A percentile compares a stretch with the other conserved stretches of the same genome.
Conservation (phyloP, 257 asterid genomes). For the Fraxinus quadrangulata region DNA sequence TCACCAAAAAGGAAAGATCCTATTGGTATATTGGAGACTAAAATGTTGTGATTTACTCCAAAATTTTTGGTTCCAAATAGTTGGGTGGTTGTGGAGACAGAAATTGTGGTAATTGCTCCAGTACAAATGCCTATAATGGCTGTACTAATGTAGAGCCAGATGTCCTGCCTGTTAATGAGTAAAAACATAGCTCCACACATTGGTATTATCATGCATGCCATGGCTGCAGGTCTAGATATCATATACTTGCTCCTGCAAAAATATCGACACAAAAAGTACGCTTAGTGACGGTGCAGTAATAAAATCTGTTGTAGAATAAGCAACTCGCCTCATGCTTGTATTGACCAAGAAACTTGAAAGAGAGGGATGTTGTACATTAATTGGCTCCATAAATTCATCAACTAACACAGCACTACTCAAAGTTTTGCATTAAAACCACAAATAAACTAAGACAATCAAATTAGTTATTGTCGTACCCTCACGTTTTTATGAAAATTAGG, state of each 20-base stretch:
- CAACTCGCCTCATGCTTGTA: not conserved
- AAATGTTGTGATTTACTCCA: conserved; percentile 68
- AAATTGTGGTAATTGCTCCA: conserved; percentile 69
- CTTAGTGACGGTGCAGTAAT: not conserved
- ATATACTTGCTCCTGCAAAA: conserved; percentile 38
- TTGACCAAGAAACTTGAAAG: not conserved
- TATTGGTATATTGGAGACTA: conserved; percentile 65
- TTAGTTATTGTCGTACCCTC: not conserved
- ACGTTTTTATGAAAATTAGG: not conserved
- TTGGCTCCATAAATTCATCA: conserved; percentile 34
- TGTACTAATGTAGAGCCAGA: conserved; percentile 53
- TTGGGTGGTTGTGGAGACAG: conserved; percentile 66
- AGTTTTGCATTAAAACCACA: conserved; percentile 26
- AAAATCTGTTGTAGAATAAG: not conserved
- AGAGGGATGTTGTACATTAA: not conserved
- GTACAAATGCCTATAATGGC: conserved; percentile 67
- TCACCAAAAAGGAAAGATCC: conserved; percentile 75
- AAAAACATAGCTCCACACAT: conserved; percentile 74
- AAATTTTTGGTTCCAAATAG: conserved; percentile 64
- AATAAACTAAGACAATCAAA: not conserved
- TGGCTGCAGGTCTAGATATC: conserved; percentile 61
- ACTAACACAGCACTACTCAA: conserved; percentile 26
- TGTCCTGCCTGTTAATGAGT: conserved; percentile 30
- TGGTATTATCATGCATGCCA: conserved; percentile 67
- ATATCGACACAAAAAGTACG: not conserved